Evolutionary conservation across 768 basidiomycete species (phyloP), one percentile per base, ranked within the genome.

Genomic region (Chalciporus pseudorubinellus): DNA sequence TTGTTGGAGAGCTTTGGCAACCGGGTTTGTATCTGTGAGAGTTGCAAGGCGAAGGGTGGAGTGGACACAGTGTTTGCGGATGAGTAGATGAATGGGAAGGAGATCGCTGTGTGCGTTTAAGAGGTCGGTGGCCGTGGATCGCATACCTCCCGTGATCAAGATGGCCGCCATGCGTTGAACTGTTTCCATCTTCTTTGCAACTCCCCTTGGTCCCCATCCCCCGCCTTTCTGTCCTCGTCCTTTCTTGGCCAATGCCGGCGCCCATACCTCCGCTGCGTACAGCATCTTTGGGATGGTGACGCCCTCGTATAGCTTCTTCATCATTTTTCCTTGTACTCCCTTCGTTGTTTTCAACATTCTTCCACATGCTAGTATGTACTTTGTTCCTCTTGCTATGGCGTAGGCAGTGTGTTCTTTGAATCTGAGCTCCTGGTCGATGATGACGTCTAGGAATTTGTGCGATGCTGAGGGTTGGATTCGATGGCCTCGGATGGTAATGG

Each of bases 361-460:
- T 5, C 20, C 20, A 19, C 46, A 38, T 6, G 46, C 46, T 1
- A 47, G 18, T 3, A 36, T 4, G 4, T 52, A 52, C 13, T 52
- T 52, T 8, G 29, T 41, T 0, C 51, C 45, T n/a, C 46, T 52
- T 24, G 45, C 18, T 0, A 52, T n/a, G 14, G 44, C 28, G 24
- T 46, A 33, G n/a, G n/a, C n/a, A n/a, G n/a, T n/a, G n/a, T n/a
- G n/a, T n/a, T n/a, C n/a, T n/a, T n/a, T n/a, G n/a, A 63, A 73
- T 0, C 53, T 19, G 3, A 74, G 53, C 36, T 60, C 58, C 1
- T 61, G 42, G 56, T 74, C 70, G 1, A 72, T 19, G 6, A 56
- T 26, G 0, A 75, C 51, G 0, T 72, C 73, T 0, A 74, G 61
- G 47, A 68, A 67, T 31, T 63, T 66, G 46, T 60, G 53, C 1